Conservation (phyloP, 2,329 filamentous ascomycete genomes). For the Alternaria brassicicola region DNA sequence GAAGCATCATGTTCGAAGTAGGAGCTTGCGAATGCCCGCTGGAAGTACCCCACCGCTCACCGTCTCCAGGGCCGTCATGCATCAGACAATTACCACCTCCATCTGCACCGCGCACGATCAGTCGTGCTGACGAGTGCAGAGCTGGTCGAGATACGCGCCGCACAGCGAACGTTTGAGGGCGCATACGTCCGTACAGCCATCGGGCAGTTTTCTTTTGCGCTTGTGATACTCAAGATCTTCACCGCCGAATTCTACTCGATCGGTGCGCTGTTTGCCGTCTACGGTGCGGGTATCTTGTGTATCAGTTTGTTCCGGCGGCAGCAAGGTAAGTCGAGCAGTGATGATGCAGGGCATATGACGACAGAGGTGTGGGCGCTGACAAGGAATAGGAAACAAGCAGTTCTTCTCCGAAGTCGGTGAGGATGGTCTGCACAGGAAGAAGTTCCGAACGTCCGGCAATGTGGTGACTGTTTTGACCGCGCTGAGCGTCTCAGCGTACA, state of each 20-base stretch:
- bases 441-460: slow-evolving; percentile 70
- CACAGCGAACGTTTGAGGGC: slow-evolving; percentile 95
- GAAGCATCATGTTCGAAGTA: slow-evolving; percentile 29
- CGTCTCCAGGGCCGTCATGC: slow-evolving; percentile 60
- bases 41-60: not conserved
- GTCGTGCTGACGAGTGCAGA: slow-evolving; percentile 82
- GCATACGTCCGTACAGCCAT: slow-evolving; percentile 95
- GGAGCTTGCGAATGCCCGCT: not conserved
- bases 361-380: slow-evolving; percentile 15
- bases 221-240: slow-evolving; percentile 96
- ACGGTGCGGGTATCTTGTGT: slow-evolving; percentile 82
- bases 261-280: slow-evolving; percentile 92
- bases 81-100: slow-evolving; percentile 76
- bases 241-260: slow-evolving; percentile 96
- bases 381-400: slow-evolving; percentile 71
- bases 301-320: slow-evolving; percentile 85
- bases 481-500: slow-evolving; percentile 67
- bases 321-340: slow-evolving; percentile 59
- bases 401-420: slow-evolving; percentile 76
- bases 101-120: slow-evolving; percentile 81
- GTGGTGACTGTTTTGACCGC: slow-evolving; percentile 68
- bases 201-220: slow-evolving; percentile 91
- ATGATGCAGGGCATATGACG: not conserved
- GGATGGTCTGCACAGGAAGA: slow-evolving; percentile 65
- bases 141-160: slow-evolving; percentile 91